These are phyloP conservation scores for Tylopilus plumbeoviolaceoides DNA, from an alignment of 768 basidiomycete genomes.

Conservation along the genomic window DNA sequence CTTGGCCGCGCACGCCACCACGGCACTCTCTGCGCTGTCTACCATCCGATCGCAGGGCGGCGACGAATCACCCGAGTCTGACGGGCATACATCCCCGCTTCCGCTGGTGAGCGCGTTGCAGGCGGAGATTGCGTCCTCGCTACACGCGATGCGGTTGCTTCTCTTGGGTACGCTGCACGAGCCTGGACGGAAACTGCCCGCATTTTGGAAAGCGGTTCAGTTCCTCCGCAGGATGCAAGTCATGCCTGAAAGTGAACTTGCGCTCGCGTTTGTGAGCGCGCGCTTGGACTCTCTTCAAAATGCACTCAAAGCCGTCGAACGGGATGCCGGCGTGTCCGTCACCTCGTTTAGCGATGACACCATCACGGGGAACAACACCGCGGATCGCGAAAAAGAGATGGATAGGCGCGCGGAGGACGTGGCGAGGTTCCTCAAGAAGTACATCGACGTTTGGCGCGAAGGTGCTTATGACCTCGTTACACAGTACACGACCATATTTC, in stretches of 20 bases:
- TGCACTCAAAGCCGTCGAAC: conserved; percentile 50
- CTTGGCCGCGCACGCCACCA: conserved; percentile 66
- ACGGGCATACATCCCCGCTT: conserved; percentile 28
- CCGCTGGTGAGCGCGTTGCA: conserved; percentile 47
- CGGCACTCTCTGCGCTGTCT: conserved; percentile 39
- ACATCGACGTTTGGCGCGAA: conserved; percentile 89
- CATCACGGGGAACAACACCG: conserved; percentile 20
- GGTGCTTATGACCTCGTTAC: conserved; percentile 89
- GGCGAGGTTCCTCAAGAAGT: conserved; percentile 75
- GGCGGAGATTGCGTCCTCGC: conserved; percentile 62
- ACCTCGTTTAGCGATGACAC: conserved; percentile 8
- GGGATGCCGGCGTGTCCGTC: conserved; percentile 37
- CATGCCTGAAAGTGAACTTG: conserved; percentile 71
- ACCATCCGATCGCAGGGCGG: conserved; percentile 33
- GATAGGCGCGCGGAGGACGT: conserved; percentile 68
- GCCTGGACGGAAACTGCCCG: conserved; percentile 79
- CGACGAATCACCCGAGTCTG: conserved; percentile 41
- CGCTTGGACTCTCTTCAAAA: conserved; percentile 60
- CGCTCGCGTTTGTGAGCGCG: conserved; percentile 77
- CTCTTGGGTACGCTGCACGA: conserved; percentile 77
- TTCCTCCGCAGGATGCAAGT: conserved; percentile 83
- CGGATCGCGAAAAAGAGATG: conserved; percentile 39
- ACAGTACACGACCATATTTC: conserved; percentile 86
- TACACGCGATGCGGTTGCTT: conserved; percentile 66
- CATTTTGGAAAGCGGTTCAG: conserved; percentile 84